These are phyloP conservation scores for Saccharomyces pastorianus DNA, from an alignment of 1,139 yeast genomes.

Conservation along the genomic window DNA sequence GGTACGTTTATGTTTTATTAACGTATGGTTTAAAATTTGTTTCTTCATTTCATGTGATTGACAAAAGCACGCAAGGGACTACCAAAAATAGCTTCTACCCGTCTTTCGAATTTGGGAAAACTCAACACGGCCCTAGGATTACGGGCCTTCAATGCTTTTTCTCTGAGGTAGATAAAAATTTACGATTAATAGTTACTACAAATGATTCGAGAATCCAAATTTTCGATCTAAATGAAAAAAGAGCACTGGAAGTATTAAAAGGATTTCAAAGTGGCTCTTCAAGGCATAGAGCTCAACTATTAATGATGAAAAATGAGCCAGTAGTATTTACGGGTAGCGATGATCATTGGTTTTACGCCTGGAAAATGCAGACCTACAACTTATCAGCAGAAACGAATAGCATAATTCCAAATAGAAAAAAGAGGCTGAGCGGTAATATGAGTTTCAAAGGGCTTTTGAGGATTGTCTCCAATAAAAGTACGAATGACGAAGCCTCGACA, in stretches of 20 bases:
- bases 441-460: conserved; percentile 3
- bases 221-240: conserved; percentile 46
- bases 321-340: conserved; percentile 40
- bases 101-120: conserved; percentile 5
- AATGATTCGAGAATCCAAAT: conserved; percentile 74
- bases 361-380: conserved; percentile 20
- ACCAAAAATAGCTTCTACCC: conserved; percentile 3
- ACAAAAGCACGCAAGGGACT: conserved; percentile 20
- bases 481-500: background rate
- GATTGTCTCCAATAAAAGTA: background rate
- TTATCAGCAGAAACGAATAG: conserved; percentile 8
- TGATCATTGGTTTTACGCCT: conserved; percentile 36
- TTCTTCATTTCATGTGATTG: conserved; percentile 47
- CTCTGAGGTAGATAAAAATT: conserved; percentile 15
- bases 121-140: conserved; percentile 36
- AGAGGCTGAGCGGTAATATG: conserved; percentile 12
- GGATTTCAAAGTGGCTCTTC: conserved; percentile 68
- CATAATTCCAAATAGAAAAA: conserved; percentile 46
- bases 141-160: conserved; percentile 40
- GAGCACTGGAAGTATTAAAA: conserved; percentile 57
- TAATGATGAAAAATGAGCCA: conserved; percentile 9
- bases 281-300: conserved; percentile 53
- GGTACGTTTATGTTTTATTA: too few species aligned
- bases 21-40: conserved; percentile 52
- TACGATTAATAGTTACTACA: conserved; percentile 49